Evolutionary conservation across 306 rosid genomes (phyloP).

Genomic region (Cicer bijugum): DNA sequence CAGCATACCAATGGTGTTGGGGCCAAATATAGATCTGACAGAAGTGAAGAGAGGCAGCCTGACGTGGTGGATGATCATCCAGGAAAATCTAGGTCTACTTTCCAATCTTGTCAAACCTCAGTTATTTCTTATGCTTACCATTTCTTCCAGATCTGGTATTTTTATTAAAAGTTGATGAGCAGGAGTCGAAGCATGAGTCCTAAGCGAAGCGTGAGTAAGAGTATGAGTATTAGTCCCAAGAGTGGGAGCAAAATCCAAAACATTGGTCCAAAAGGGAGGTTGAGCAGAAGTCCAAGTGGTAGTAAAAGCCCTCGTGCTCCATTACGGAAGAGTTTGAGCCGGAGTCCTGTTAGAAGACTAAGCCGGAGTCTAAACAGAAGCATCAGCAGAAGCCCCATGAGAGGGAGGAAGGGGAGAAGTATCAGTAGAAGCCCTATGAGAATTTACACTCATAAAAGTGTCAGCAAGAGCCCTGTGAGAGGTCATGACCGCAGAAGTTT

Average conservation of each 20-base stretch:
- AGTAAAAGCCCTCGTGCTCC: slow-evolving; percentile 64
- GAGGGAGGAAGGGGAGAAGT: slow-evolving; percentile 23
- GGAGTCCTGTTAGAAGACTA: slow-evolving; percentile 62
- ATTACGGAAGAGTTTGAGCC: slow-evolving; percentile 60
- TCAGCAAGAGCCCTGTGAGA: slow-evolving; percentile 56
- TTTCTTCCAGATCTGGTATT: slow-evolving; percentile 39
- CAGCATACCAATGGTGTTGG: slow-evolving; percentile 65
- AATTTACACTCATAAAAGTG: slow-evolving; percentile 43
- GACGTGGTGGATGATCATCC: slow-evolving; percentile 83
- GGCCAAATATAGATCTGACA: slow-evolving; percentile 58
- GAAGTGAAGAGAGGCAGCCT: slow-evolving; percentile 73
- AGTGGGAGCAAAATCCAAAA: slow-evolving; percentile 66
- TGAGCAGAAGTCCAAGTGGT: slow-evolving; percentile 41
- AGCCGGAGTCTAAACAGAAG: slow-evolving; percentile 49
- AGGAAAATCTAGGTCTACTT: slow-evolving; percentile 92
- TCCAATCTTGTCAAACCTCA: slow-evolving; percentile 71
- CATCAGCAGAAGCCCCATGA: slow-evolving; percentile 51
- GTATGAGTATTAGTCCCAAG: slow-evolving; percentile 93
- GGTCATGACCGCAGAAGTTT: slow-evolving; percentile 48
- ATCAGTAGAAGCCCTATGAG: slow-evolving; percentile 47
- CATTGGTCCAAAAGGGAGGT: slow-evolving; percentile 53
- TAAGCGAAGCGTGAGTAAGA: slow-evolving; percentile 79
- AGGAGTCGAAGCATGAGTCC: slow-evolving; percentile 97
- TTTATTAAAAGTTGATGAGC: slow-evolving; percentile 86
- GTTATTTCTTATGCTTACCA: slow-evolving; percentile 69